phyloP scores from a whole-genome alignment of 306 rosid species.

The Quercus parvula region DNA sequence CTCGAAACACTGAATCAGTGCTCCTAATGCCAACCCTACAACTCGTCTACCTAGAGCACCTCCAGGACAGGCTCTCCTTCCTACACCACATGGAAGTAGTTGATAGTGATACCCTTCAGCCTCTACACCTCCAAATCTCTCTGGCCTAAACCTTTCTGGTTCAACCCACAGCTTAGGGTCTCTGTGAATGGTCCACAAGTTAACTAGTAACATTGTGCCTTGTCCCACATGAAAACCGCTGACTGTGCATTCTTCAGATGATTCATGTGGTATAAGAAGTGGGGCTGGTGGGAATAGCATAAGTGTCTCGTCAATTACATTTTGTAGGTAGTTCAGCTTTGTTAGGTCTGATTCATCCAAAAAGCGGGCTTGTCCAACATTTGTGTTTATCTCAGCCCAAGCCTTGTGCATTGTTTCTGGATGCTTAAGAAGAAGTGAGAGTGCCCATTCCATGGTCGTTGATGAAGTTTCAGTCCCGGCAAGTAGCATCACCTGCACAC shows the following conservation, averaged over 20 bases:
- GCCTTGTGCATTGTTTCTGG: slow-evolving; percentile 35
- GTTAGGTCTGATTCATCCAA: slow-evolving; percentile 19
- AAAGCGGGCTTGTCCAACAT: slow-evolving; percentile 13
- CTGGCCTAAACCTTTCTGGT: slow-evolving; percentile 18
- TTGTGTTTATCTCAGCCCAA: slow-evolving; percentile 13
- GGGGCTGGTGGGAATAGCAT: slow-evolving; percentile 25
- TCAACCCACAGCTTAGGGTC: slow-evolving; percentile 26
- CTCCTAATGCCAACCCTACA: slow-evolving; percentile 23
- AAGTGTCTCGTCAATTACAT: slow-evolving; percentile 21
- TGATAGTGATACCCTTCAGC: slow-evolving; percentile 6
- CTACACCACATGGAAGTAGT: slow-evolving; percentile 44
- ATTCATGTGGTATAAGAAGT: slow-evolving; percentile 18
- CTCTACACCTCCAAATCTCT: slow-evolving; percentile 19
- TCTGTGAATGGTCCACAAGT: slow-evolving; percentile 34
- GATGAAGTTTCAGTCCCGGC: slow-evolving; percentile 47
- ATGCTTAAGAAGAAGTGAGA: slow-evolving; percentile 42
- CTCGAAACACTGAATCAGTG: slow-evolving; percentile 34
- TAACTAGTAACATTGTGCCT: slow-evolving; percentile 25
- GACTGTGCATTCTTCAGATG: slow-evolving; percentile 20
- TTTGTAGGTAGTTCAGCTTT: slow-evolving; percentile 26
- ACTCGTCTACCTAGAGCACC: slow-evolving; percentile 22
- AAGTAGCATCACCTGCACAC: slow-evolving; percentile 13
- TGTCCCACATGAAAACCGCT: slow-evolving; percentile 14
- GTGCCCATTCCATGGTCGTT: slow-evolving; percentile 46
- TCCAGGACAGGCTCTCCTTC: slow-evolving; percentile 53